These are phyloP conservation scores for Paraphoma sp. DNA, from an alignment of 2,329 filamentous ascomycete genomes.

Conservation along the genomic window DNA sequence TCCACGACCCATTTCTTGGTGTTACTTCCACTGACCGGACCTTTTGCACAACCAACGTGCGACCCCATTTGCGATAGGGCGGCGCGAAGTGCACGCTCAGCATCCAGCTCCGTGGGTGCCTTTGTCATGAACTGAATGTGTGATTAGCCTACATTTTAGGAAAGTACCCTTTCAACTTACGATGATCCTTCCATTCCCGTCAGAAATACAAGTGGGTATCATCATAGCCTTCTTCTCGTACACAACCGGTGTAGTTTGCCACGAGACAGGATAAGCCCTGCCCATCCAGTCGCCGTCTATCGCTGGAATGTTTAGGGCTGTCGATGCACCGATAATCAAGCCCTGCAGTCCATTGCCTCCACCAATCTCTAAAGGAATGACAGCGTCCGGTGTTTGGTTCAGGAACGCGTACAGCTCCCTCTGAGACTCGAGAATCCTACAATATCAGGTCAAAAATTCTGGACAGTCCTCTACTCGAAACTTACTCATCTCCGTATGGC, in stretches of 20 bases:
- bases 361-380: neutral
- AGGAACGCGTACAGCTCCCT: neutral
- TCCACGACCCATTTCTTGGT: slow-evolving; percentile 3
- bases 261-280: slow-evolving; percentile 7
- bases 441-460: neutral
- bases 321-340: slow-evolving; percentile 1
- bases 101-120: neutral
- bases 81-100: neutral
- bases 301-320: slow-evolving; percentile 42
- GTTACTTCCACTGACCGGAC: neutral
- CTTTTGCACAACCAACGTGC: slow-evolving; percentile 3
- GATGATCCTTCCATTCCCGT: neutral
- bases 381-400: neutral
- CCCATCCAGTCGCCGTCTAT: slow-evolving; percentile 12
- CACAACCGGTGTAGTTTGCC: slow-evolving; percentile 2
- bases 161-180: neutral
- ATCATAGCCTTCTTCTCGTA: neutral
- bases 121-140: neutral
- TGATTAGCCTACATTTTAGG: neutral
- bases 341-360: slow-evolving; percentile 6
- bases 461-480: neutral
- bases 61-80: slow-evolving; percentile 1
- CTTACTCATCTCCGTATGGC: neutral
- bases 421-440: neutral
- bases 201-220: neutral